Percentiles rank a stretch among this genome's conserved stretches.
Evolutionary conservation across 1,139 yeast genomes (phyloP).

Genomic region (Yamadazyma diddensiae): DNA sequence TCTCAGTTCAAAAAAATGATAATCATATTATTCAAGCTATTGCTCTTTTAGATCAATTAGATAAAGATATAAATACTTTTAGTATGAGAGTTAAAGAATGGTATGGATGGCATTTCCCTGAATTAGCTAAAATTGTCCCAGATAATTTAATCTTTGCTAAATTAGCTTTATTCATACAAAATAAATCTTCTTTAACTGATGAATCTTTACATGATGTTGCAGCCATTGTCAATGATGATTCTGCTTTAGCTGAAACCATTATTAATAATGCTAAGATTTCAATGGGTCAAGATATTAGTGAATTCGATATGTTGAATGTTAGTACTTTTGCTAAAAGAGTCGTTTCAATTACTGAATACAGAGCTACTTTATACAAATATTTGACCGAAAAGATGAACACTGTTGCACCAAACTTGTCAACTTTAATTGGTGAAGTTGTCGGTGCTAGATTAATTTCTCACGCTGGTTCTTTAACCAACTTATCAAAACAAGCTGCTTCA

Average conservation of each 20-base stretch:
- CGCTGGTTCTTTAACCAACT: constrained; percentile 89
- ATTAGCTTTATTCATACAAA: constrained; percentile 78
- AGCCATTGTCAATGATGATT: constrained; percentile 86
- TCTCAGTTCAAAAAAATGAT: constrained; percentile 96
- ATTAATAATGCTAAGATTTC: constrained; percentile 90
- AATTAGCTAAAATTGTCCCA: constrained; percentile 92
- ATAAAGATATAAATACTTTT: constrained; percentile 94
- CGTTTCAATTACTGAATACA: constrained; percentile 90
- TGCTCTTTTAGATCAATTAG: constrained; percentile 93
- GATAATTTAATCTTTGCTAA: constrained; percentile 89
- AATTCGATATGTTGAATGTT: constrained; percentile 81
- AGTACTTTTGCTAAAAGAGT: constrained; percentile 90
- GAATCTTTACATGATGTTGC: constrained; percentile 89
- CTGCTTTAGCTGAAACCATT: constrained; percentile 88
- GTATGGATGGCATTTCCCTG: constrained; percentile 99
- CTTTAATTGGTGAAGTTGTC: constrained; percentile 94
- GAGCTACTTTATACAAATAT: constrained; percentile 88
- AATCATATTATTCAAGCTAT: constrained; percentile 98
- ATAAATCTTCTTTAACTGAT: constrained; percentile 79
- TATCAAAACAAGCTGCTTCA: constrained; percentile 98
- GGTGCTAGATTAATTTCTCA: constrained; percentile 98
- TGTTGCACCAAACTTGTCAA: constrained; percentile 95
- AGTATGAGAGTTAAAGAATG: constrained; percentile 99
- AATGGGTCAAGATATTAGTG: constrained; percentile 97
- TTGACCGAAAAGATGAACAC: constrained; percentile 94